Evolutionary conservation across 345 rosid species (phyloP), one percentile per base, ranked within the genome.

Genomic region (Euphorbia lathyris): DNA sequence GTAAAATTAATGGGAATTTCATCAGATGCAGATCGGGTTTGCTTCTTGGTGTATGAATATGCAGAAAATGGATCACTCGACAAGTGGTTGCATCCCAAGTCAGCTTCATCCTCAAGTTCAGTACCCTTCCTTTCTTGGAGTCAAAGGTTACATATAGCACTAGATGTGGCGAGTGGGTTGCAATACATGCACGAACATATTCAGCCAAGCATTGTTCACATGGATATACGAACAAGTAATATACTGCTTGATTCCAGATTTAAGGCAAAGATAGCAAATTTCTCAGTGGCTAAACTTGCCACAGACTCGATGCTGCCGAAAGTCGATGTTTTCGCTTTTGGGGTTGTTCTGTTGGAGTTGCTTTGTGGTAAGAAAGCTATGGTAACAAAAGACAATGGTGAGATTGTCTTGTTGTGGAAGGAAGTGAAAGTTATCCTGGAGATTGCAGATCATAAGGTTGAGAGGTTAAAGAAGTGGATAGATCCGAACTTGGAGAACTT

Each of bases 161-260:
- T 86, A 9, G 88, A 86, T 60, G 85, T 85, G 58, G 89, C 94
- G 26, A 85, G 71, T 36, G 89, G 89, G 52, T 81, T 88, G 66
- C 88, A 85, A 34, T 86, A 86, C 62, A 19, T 86, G 84, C 91
- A 86, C 45, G 91, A 88, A 34, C 91, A 83, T 73, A 77, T 81
- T 60, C 87, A 72, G 71, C 94, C 88, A 2, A 82, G 82, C 75
- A 70, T 86, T 16, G 76, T 79, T 61, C 89, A 86, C 72, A 67
- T 85, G 58, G 86, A 86, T 70, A 83, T 86, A 66, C 74, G 84
- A 45, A 72, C 84, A 23, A 78, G 77, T n/a, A 88, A 83, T 56
- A 74, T 88, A 72, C 86, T 85, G 68, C 77, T 88, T 0, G 89
- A 85, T 71, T 77, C 82, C 58, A 72, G 36, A 48, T 83, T 83